A percentile compares a stretch with the other conserved stretches of the same genome.
Evolutionary conservation across 2,329 filamentous ascomycete genomes (phyloP).

Genomic region (Thielaviopsis euricoi): DNA sequence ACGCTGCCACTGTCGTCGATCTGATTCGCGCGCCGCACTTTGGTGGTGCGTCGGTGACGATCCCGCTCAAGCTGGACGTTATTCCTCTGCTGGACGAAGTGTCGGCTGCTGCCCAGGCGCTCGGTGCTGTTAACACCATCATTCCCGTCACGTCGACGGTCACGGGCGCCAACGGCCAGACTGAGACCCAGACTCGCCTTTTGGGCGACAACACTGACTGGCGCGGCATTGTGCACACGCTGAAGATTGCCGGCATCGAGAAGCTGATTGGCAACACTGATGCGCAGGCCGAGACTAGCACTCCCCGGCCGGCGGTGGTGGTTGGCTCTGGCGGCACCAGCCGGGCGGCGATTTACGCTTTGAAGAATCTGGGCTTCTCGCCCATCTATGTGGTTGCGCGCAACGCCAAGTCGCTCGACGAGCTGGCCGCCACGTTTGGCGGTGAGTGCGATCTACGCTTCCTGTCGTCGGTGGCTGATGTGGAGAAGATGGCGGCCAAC

Average conservation of each 20-base stretch:
- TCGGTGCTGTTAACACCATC: conserved; percentile 92
- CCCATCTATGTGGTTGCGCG: conserved; percentile 82
- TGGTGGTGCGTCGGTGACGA: conserved; percentile 88
- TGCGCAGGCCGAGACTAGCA: not conserved
- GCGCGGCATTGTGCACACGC: conserved; percentile 71
- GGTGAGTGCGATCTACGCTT: conserved; percentile 51
- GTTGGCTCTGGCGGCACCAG: conserved; percentile 87
- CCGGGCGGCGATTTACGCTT: conserved; percentile 75
- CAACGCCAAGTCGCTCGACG: conserved; percentile 48
- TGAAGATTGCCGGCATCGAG: conserved; percentile 50
- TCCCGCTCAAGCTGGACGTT: conserved; percentile 82
- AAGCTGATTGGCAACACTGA: conserved; percentile 16
- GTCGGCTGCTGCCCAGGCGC: conserved; percentile 59
- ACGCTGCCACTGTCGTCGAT: conserved; percentile 40
- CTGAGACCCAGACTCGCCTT: conserved; percentile 21
- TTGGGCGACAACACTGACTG: conserved; percentile 92
- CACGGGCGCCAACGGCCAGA: conserved; percentile 28
- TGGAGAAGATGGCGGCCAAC: conserved; percentile 26
- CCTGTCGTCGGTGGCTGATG: conserved; percentile 26
- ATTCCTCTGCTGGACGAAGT: conserved; percentile 67
- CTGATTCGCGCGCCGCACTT: conserved; percentile 59
- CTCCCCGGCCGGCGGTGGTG: conserved; percentile 47
- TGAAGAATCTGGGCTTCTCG: conserved; percentile 66
- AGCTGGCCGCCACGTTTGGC: conserved; percentile 58
- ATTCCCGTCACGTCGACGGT: conserved; percentile 35